A percentile compares a stretch with the other conserved stretches of the same genome.
Evolutionary conservation across 306 rosid species (phyloP).

Genomic region (Cucurbita moschata): DNA sequence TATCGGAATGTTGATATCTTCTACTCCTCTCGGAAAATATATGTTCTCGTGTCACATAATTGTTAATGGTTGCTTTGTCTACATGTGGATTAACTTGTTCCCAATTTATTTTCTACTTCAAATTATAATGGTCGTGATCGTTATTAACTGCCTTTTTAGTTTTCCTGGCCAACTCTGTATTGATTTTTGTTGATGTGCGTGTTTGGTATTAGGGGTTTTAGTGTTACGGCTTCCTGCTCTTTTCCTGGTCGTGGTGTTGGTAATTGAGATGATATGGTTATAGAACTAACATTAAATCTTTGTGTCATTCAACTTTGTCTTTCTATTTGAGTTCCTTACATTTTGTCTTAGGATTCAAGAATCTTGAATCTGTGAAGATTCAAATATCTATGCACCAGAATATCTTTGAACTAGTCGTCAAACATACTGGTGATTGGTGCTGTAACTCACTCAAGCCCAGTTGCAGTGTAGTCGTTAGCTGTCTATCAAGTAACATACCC

Average conservation of each 20-base stretch:
- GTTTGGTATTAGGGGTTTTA: neutral
- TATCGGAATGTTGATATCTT: neutral
- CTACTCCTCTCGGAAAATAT: neutral
- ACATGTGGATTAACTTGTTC: neutral
- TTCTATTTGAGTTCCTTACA: neutral
- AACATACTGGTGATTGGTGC: no score
- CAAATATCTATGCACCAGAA: neutral
- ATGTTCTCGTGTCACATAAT: neutral
- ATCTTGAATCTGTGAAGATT: neutral
- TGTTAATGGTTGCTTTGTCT: neutral
- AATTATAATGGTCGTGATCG: neutral
- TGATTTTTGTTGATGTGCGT: neutral
- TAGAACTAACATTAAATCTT: neutral
- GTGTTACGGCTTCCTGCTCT: neutral
- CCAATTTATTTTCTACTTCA: neutral
- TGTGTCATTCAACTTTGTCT: neutral
- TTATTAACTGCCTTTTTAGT: neutral
- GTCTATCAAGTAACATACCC: no score
- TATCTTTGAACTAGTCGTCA: neutral
- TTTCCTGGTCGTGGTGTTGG: neutral
- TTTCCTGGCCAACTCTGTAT: neutral
- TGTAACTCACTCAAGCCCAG: no score
- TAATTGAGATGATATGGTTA: neutral
- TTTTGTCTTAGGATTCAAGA: neutral
- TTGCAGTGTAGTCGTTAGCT: no score